A percentile compares a stretch with the other conserved stretches of the same genome.
Conservation (phyloP, 2,329 filamentous ascomycete species). For the Neonectria sp. region DNA sequence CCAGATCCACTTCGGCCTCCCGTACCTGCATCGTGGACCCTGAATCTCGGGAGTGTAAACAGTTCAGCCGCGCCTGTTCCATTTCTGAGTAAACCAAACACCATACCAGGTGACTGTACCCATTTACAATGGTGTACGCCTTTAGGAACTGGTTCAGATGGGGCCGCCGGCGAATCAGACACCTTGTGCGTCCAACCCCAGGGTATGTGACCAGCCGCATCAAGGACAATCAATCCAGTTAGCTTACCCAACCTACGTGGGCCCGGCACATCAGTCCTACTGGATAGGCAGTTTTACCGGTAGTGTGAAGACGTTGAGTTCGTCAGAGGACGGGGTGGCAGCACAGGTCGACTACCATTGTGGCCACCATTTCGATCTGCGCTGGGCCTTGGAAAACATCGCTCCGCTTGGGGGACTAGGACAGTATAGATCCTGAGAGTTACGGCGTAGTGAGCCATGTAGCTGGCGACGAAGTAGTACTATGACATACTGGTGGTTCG, state of each 20-base stretch:
- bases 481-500: conserved; percentile 6
- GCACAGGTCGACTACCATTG: not conserved
- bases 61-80: not conserved
- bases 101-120: too few species aligned
- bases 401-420: not conserved
- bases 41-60: not conserved
- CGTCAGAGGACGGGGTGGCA: not conserved
- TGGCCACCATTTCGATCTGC: not conserved
- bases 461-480: not conserved
- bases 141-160: not conserved
- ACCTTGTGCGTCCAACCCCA: too few species aligned
- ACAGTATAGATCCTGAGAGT: not conserved
- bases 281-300: not conserved
- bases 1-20: too few species aligned
- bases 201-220: not conserved
- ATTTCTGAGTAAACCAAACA: too few species aligned
- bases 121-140: not conserved
- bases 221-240: not conserved
- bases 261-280: not conserved
- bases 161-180: too few species aligned
- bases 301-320: not conserved
- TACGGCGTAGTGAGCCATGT: conserved; percentile 7
- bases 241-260: not conserved
- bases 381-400: not conserved
- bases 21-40: too few species aligned